Percentiles rank a stretch among this genome's conserved stretches.
Conservation (phyloP, 352 stramenopile genomes). For the Globisporangium recalcitrans region DNA sequence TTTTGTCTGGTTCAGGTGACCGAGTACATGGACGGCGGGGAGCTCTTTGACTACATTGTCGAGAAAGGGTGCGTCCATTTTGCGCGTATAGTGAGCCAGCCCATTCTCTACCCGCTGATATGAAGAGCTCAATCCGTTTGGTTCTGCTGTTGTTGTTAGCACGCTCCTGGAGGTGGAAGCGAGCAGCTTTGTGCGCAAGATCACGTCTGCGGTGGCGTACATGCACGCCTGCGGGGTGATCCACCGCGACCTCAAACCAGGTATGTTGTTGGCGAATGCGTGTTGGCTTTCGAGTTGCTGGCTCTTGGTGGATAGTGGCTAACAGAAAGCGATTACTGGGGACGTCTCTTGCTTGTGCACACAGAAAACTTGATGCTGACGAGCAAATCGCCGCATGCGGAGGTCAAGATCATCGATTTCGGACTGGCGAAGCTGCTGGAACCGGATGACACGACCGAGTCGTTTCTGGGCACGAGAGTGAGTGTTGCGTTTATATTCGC, state of each 20-base stretch:
- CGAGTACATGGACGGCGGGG: conserved; percentile 82
- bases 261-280: conserved; percentile 18
- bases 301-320: neutral
- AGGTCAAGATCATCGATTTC: conserved; percentile 99
- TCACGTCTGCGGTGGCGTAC: conserved; percentile 86
- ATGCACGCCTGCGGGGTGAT: conserved; percentile 87
- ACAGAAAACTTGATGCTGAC: conserved; percentile 84
- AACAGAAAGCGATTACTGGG: neutral
- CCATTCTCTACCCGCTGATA: neutral
- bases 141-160: conserved; percentile 11
- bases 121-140: neutral
- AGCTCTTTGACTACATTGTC: conserved; percentile 90
- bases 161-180: conserved; percentile 85
- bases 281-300: neutral
- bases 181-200: conserved; percentile 83
- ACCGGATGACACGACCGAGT: conserved; percentile 73
- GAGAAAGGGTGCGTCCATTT: conserved; percentile 55
- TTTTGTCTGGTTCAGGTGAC: conserved; percentile 50
- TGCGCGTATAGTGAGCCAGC: neutral
- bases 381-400: conserved; percentile 64
- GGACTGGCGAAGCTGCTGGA: conserved; percentile 93
- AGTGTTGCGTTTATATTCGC: neutral
- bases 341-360: conserved; percentile 5
- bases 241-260: conserved; percentile 87
- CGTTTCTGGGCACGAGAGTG: conserved; percentile 76